phyloP scores from a whole-genome alignment of 2,329 filamentous ascomycete genomes.

The Aplosporella prunicola region DNA sequence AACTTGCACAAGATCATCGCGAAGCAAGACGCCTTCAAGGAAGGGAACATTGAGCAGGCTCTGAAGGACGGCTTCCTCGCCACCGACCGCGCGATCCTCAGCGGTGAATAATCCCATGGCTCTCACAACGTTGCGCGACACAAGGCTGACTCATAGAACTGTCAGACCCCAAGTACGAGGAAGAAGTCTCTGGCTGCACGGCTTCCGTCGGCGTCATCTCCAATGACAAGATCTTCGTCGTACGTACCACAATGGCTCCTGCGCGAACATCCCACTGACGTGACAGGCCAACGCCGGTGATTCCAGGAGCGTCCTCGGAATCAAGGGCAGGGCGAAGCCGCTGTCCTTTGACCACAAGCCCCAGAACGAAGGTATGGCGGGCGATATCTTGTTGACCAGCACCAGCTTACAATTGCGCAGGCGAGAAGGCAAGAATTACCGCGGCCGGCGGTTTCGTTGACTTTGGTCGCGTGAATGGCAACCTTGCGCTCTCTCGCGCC shows the following conservation, averaged over 20 bases:
- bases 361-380: constrained; percentile 74
- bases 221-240: constrained; percentile 86
- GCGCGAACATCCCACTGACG: constrained; percentile 14
- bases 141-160: constrained; percentile 21
- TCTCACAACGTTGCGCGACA: too few species aligned
- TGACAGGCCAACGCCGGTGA: constrained; percentile 88
- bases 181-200: constrained; percentile 96
- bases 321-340: constrained; percentile 95
- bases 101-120: constrained; percentile 56
- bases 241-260: constrained; percentile 44
- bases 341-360: constrained; percentile 99
- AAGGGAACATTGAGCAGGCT: constrained; percentile 86
- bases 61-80: constrained; percentile 96
- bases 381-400: too few species aligned
- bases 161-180: constrained; percentile 88
- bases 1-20: constrained; percentile 89
- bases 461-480: constrained; percentile 96
- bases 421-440: constrained; percentile 90
- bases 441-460: constrained; percentile 96
- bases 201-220: constrained; percentile 86
- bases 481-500: constrained; percentile 88
- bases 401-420: constrained; percentile 38
- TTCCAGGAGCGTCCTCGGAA: constrained; percentile 86
- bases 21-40: constrained; percentile 89
- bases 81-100: constrained; percentile 89